Base-by-base conservation (phyloP, 306 rosid genomes). In the Quercus wislizeni region DNA sequence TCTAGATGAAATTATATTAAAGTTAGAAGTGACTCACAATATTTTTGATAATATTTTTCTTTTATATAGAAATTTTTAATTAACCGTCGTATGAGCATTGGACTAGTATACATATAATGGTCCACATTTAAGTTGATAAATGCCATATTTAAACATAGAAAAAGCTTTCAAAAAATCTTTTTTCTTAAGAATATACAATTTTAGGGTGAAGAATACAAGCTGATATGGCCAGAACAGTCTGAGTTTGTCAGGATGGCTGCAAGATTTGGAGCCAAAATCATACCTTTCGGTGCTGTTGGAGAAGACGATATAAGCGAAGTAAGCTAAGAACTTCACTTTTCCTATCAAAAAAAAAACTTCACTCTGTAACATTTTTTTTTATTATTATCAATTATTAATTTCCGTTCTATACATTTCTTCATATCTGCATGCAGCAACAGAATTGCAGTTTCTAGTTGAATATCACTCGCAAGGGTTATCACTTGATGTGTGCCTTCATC, bases 211-310 rank as follows among this genome's bases (percentile, higher is more conserved):
- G 91, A 89, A 70, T 91, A 92, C 81, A 92, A 89, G 83, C 75
- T 95, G 49, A 90, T 95, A 90, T 95, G 97, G 97, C 97, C 97
- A 1, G 92, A 95, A 78, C 92, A 80, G 81, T 87, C 97, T 1
- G 99, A 95, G 86, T 92, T 95, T 90, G 92, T 95, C 61, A 88
- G 99, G 76, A 91, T 92, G 97, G 97, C 99, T 55, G 90, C 92
- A 20, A 88, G 92, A 85, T 95, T 95, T 82, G 97, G 99, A 85
- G 96, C 97, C 79, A 92, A 87, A 89, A 92, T 95, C 41, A 81
- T 95, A 64, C 97, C 97, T 76, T 95, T 95, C 77, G 99, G 97
- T 68, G 81, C 69, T 55, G 97, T 94, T 83, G 96, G 99, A 73
- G 97, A 92, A 88, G 99, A 92, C 85, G 97, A 92, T 83, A 30